Percentiles rank a stretch among this genome's conserved stretches.
These are phyloP conservation scores for Mucor saturninus DNA, from an alignment of 371 early-diverging fungal genomes.

Conservation along the genomic window DNA sequence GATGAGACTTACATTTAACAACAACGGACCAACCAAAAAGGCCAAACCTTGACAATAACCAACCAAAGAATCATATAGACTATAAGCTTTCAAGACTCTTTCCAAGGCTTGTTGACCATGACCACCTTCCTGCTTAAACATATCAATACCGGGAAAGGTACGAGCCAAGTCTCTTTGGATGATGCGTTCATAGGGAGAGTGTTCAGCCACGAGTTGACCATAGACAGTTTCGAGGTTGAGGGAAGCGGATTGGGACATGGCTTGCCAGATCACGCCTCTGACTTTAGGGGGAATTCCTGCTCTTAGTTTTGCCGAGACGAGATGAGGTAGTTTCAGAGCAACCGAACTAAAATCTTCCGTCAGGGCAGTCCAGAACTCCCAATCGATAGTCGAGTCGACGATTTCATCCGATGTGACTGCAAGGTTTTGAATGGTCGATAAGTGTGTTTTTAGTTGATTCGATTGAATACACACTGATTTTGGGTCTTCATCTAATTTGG, in stretches of 20 bases:
- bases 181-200: constrained; percentile 85
- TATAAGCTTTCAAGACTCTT: constrained; percentile 89
- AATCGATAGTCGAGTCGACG: constrained; percentile 61
- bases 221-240: constrained; percentile 83
- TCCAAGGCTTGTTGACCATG: constrained; percentile 84
- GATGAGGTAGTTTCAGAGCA: constrained; percentile 64
- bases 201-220: constrained; percentile 77
- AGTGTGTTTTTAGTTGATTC: constrained; percentile 56
- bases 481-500: constrained; percentile 60
- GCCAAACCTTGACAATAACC: constrained; percentile 98
- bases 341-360: constrained; percentile 81
- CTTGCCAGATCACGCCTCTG: constrained; percentile 94
- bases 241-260: constrained; percentile 83
- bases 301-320: constrained; percentile 71
- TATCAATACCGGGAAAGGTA: constrained; percentile 88
- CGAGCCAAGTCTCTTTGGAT: constrained; percentile 91
- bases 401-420: constrained; percentile 34
- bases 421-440: constrained; percentile 54
- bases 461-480: constrained; percentile 61
- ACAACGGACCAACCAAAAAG: constrained; percentile 90
- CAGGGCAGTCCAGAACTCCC: constrained; percentile 94
- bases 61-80: constrained; percentile 88
- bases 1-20: constrained; percentile 75
- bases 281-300: constrained; percentile 85
- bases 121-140: constrained; percentile 85